These are phyloP conservation scores for Zymoseptoria brevis DNA, from an alignment of 2,329 filamentous ascomycete genomes.

Conservation along the genomic window DNA sequence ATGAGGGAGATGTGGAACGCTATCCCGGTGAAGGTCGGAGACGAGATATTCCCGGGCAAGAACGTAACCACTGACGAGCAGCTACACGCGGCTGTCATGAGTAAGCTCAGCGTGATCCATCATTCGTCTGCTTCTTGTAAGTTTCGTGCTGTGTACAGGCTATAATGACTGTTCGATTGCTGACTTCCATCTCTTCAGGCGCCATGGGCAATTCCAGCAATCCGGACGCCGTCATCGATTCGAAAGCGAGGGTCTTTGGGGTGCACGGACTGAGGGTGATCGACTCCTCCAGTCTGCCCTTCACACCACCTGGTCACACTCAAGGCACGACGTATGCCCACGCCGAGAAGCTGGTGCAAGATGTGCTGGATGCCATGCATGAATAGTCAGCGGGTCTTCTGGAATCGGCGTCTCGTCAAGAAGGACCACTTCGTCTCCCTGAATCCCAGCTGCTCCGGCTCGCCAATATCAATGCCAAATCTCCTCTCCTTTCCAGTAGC, in stretches of 20 bases:
- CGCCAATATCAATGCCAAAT: constrained; percentile 5
- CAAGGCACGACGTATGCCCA: constrained; percentile 16
- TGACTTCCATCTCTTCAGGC: not conserved
- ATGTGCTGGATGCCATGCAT: constrained; percentile 6
- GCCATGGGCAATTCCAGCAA: constrained; percentile 26
- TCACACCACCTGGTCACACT: constrained; percentile 32
- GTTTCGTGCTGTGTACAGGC: not conserved
- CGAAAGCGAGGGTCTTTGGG: constrained; percentile 31
- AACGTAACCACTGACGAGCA: constrained; percentile 36
- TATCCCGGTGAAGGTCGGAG: constrained; percentile 25
- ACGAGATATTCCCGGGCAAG: constrained; percentile 34
- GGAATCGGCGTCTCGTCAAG: not conserved
- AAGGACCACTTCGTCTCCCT: not conserved
- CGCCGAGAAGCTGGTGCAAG: constrained; percentile 16
- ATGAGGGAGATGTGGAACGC: constrained; percentile 23
- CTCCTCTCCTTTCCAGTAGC: not conserved
- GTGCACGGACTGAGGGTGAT: constrained; percentile 33
- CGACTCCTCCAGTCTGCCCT: constrained; percentile 29
- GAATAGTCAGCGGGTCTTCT: not conserved
- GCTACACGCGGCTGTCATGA: constrained; percentile 32
- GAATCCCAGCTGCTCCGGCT: constrained; percentile 3
- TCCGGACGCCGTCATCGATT: constrained; percentile 31
- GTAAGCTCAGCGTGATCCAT: constrained; percentile 10
- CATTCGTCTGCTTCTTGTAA: constrained; percentile 10
- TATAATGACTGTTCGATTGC: not conserved